Conservation (phyloP, 2,329 filamentous ascomycete genomes). For the Pyrenophora tritici-repentis region DNA sequence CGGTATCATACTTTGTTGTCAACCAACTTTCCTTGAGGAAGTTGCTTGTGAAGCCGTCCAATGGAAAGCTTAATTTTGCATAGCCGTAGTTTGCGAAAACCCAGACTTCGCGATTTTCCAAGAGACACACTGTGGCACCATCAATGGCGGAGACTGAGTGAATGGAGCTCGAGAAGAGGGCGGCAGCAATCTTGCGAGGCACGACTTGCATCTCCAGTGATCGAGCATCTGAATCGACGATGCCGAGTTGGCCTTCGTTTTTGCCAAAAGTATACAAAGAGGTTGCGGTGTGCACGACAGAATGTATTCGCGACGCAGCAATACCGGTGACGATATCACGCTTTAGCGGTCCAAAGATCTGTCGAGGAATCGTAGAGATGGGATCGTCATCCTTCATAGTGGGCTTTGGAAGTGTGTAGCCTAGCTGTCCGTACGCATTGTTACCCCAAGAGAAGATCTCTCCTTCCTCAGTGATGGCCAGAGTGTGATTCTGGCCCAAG, state of each 20-base stretch:
- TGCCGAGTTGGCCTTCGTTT: conserved; percentile 88
- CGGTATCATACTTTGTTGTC: conserved; percentile 67
- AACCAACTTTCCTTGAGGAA: conserved; percentile 69
- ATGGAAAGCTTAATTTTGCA: conserved; percentile 82
- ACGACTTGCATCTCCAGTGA: conserved; percentile 82
- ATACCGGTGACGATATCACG: conserved; percentile 80
- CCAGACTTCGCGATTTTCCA: conserved; percentile 87
- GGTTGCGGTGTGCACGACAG: conserved; percentile 80
- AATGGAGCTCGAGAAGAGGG: conserved; percentile 74
- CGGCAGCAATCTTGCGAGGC: conserved; percentile 86
- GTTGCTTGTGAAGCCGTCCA: conserved; percentile 73
- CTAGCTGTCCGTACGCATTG: conserved; percentile 83
- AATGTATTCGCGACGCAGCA: conserved; percentile 89
- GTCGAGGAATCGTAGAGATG: conserved; percentile 78
- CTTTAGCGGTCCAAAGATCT: conserved; percentile 90
- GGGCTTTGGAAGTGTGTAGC: conserved; percentile 75
- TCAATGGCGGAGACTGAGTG: conserved; percentile 85
- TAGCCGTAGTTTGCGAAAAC: conserved; percentile 97
- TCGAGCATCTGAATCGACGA: conserved; percentile 93
- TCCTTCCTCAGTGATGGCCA: conserved; percentile 84
- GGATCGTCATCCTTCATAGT: conserved; percentile 77
- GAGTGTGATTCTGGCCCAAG: conserved; percentile 86
- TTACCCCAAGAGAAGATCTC: conserved; percentile 94
- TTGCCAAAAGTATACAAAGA: conserved; percentile 94
- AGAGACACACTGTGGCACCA: conserved; percentile 80